A percentile compares a stretch with the other conserved stretches of the same genome.
Evolutionary conservation across 1,284 basidiomycete species (phyloP).

Genomic region (Pseudozyma sp.): DNA sequence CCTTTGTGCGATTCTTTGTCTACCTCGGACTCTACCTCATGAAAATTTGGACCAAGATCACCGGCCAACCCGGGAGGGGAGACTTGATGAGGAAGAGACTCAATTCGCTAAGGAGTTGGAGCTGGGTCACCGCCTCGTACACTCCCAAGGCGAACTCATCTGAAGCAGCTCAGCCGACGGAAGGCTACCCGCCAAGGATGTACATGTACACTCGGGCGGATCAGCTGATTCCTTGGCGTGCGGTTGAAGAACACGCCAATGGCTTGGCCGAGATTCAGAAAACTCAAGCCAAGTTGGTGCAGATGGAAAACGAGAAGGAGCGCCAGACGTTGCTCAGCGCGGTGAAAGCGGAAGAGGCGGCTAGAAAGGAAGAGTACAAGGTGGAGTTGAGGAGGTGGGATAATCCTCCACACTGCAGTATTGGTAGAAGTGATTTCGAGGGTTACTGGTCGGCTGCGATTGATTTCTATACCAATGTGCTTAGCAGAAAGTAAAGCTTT

Average conservation of each 20-base stretch:
- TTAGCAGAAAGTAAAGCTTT: conserved; percentile 12
- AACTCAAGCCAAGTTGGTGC: conserved; percentile 18
- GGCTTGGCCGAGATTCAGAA: conserved; percentile 27
- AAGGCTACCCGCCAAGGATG: conserved; percentile 48
- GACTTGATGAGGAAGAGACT: conserved; percentile 47
- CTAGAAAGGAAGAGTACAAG: conserved; percentile 12
- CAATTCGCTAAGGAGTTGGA: conserved; percentile 51
- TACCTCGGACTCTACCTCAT: conserved; percentile 42
- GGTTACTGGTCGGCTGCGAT: conserved; percentile 55
- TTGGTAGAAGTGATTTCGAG: conserved; percentile 52
- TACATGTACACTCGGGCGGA: conserved; percentile 62
- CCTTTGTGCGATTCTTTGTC: conserved; percentile 33
- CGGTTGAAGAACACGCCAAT: conserved; percentile 56
- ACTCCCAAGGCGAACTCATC: conserved; percentile 3
- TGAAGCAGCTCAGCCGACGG: background rate
- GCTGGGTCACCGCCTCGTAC: conserved; percentile 42
- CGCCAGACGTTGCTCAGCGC: conserved; percentile 10
- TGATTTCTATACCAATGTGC: conserved; percentile 40
- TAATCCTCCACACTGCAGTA: conserved; percentile 54
- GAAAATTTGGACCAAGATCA: conserved; percentile 35
- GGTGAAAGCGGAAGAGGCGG: background rate
- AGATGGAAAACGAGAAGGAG: conserved; percentile 38
- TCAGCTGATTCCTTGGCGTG: conserved; percentile 52
- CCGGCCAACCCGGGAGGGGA: conserved; percentile 33
- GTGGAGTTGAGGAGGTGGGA: conserved; percentile 57